Percentiles rank a stretch among this genome's conserved stretches.
Evolutionary conservation across 139 green algal species (phyloP).

Genomic region (Chlamydomonas sp.): DNA sequence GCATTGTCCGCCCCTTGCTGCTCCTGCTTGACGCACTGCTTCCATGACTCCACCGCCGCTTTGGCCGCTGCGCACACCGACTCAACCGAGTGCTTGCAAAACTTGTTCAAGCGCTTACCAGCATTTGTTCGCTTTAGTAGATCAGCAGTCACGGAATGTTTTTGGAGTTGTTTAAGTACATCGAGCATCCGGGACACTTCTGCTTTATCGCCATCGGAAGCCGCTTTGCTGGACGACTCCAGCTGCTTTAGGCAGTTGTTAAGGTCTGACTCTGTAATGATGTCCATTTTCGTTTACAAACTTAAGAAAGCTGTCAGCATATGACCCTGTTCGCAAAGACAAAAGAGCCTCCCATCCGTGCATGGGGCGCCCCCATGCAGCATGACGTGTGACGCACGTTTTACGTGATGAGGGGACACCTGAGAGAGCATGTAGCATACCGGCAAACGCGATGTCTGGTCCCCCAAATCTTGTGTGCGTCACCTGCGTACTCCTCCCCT

Average conservation of each 20-base stretch:
- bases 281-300: too few relatives aligned
- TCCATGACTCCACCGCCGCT: slow-evolving; percentile 77
- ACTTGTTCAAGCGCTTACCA: slow-evolving; percentile 81
- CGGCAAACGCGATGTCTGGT: too few relatives aligned
- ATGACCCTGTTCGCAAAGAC: too few relatives aligned
- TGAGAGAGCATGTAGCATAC: too few relatives aligned
- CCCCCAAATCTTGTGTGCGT: too few relatives aligned
- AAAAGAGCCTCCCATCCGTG: too few relatives aligned
- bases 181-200: slow-evolving; percentile 73
- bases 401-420: too few relatives aligned
- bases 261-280: slow-evolving; percentile 17
- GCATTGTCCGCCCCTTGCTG: slow-evolving; percentile 3
- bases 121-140: slow-evolving; percentile 79
- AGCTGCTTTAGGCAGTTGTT: slow-evolving; percentile 27
- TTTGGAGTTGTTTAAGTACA: slow-evolving; percentile 63
- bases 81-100: slow-evolving; percentile 71
- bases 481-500: too few relatives aligned
- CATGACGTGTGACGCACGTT: background rate
- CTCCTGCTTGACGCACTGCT: slow-evolving; percentile 67
- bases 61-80: slow-evolving; percentile 63
- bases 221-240: slow-evolving; percentile 21
- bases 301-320: too few relatives aligned
- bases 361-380: background rate
- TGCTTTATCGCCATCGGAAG: slow-evolving; percentile 51
- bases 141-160: slow-evolving; percentile 64